Conservation (phyloP, 1,139 yeast species). For the Pichia inconspicua region DNA sequence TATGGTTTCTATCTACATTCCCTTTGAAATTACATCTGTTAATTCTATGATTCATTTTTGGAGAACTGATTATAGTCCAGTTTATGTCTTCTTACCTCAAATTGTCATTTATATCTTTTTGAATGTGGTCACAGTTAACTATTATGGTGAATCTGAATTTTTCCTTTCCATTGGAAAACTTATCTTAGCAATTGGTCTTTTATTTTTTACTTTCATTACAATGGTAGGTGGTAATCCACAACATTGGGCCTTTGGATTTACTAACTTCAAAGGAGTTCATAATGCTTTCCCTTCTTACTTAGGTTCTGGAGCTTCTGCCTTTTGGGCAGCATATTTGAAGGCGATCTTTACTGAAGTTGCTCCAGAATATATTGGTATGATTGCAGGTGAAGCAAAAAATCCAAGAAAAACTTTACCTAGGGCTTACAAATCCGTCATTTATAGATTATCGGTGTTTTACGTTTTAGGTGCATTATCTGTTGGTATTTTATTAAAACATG, state of each 20-base stretch:
- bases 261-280: constrained; percentile 51
- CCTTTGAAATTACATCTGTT: constrained; percentile 46
- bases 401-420: constrained; percentile 44
- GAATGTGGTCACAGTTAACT: constrained; percentile 36
- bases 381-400: constrained; percentile 46
- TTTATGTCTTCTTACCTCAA: constrained; percentile 35
- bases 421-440: constrained; percentile 31
- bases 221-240: constrained; percentile 53
- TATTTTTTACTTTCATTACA: constrained; percentile 37
- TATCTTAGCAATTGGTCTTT: constrained; percentile 45
- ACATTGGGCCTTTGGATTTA: constrained; percentile 52
- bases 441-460: constrained; percentile 32
- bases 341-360: constrained; percentile 50
- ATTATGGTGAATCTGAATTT: constrained; percentile 57
- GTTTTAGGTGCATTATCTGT: constrained; percentile 24
- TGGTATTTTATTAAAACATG: constrained; percentile 20
- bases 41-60: constrained; percentile 44
- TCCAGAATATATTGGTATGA: constrained; percentile 44
- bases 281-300: constrained; percentile 47
- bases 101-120: constrained; percentile 32
- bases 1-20: constrained; percentile 42
- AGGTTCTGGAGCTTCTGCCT: constrained; percentile 40
- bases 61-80: constrained; percentile 44
- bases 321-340: constrained; percentile 51
- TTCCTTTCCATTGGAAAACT: constrained; percentile 53